phyloP scores from a whole-genome alignment of 23 red algal genomes.

The Gracilaria domingensis region DNA sequence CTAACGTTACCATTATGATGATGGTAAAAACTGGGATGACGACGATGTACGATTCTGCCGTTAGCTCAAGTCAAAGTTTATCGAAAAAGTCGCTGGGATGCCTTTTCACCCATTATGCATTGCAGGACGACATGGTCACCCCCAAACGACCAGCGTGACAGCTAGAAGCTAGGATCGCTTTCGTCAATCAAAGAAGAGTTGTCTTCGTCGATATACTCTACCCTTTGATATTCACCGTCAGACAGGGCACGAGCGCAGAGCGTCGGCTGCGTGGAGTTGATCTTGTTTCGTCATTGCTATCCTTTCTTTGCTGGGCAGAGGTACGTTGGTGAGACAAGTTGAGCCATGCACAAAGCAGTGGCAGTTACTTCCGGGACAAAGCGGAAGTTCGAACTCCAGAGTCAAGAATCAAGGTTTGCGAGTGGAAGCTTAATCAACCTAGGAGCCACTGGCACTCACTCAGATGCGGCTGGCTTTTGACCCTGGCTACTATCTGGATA shows the following conservation, averaged over 20 bases:
- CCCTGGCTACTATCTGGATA: not conserved
- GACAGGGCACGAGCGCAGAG: too few relatives aligned
- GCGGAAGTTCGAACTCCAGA: not conserved
- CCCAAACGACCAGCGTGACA: not conserved
- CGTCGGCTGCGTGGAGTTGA: not conserved
- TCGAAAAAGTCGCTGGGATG: not conserved
- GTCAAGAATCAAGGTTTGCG: not conserved
- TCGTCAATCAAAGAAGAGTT: not conserved
- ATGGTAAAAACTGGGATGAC: not conserved
- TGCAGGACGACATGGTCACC: not conserved
- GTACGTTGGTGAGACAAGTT: too few relatives aligned
- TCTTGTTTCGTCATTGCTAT: not conserved
- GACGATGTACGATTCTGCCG: not conserved
- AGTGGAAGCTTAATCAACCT: not conserved
- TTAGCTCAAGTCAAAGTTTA: not conserved
- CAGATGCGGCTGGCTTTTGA: conserved; percentile 1
- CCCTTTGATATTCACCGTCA: too few relatives aligned
- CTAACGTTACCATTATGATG: too few relatives aligned
- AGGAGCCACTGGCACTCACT: not conserved
- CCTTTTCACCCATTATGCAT: not conserved
- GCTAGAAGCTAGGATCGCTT: not conserved
- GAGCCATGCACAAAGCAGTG: too few relatives aligned
- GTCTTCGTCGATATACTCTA: not conserved
- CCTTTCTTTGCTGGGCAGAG: too few relatives aligned
- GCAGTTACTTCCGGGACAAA: not conserved